Conservation (phyloP, 352 stramenopile genomes). For the Sclerospora graminicola region DNA sequence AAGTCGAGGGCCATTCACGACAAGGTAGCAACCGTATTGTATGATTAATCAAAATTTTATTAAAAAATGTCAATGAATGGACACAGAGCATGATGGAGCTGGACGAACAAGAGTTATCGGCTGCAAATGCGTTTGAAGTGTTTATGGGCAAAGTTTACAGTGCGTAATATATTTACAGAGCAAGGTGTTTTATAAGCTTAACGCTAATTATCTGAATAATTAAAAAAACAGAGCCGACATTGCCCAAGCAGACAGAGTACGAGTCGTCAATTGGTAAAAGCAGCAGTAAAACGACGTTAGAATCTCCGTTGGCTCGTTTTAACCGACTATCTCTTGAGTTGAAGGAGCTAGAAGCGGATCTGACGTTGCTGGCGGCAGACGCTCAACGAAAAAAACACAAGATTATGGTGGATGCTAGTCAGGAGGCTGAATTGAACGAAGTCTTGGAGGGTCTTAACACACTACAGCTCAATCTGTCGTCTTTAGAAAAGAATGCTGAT, state of each 20-base stretch:
- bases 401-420: slow-evolving; percentile 48
- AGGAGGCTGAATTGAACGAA: slow-evolving; percentile 54
- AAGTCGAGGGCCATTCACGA: slow-evolving; percentile 42
- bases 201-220: no score
- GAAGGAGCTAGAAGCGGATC: slow-evolving; percentile 58
- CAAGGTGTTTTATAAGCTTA: neutral
- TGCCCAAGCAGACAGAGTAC: slow-evolving; percentile 44
- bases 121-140: slow-evolving; percentile 52
- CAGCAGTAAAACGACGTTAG: slow-evolving; percentile 21
- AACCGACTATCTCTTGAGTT: slow-evolving; percentile 57
- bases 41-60: neutral
- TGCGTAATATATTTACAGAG: slow-evolving; percentile 12
- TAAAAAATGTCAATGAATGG: neutral
- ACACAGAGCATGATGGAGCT: slow-evolving; percentile 45
- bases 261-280: slow-evolving; percentile 20
- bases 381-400: slow-evolving; percentile 34
- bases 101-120: slow-evolving; percentile 39
- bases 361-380: slow-evolving; percentile 36
- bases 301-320: slow-evolving; percentile 62
- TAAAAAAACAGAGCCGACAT: slow-evolving; percentile 31
- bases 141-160: slow-evolving; percentile 84
- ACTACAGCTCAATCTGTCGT: slow-evolving; percentile 49
- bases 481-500: slow-evolving; percentile 40
- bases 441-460: slow-evolving; percentile 50
- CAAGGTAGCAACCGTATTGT: no score